Conservation (phyloP, 2,329 filamentous ascomycete genomes). For the Penicillium sp. region DNA sequence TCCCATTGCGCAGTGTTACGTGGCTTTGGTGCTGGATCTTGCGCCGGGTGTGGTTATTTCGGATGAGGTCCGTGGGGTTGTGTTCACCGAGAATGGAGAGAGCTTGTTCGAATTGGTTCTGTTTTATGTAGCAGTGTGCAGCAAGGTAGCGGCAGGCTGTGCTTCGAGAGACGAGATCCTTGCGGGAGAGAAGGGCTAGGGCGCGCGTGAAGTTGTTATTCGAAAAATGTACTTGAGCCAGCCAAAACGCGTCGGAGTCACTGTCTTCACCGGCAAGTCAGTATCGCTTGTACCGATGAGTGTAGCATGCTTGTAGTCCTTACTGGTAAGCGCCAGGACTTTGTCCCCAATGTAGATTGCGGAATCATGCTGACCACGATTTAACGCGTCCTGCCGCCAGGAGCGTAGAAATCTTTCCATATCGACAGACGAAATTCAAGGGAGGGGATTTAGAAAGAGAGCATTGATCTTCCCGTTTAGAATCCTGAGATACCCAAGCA, state of each 20-base stretch:
- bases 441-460: not conserved
- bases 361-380: conserved; percentile 93
- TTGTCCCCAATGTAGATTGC: conserved; percentile 98
- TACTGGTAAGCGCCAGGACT: conserved; percentile 87
- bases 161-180: conserved; percentile 77
- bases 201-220: conserved; percentile 93
- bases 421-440: conserved; percentile 5
- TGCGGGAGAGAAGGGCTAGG: conserved; percentile 77
- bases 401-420: conserved; percentile 94
- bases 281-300: not conserved
- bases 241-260: conserved; percentile 92
- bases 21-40: conserved; percentile 65
- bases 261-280: conserved; percentile 59
- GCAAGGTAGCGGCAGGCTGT: conserved; percentile 89
- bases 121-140: conserved; percentile 91
- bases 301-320: not conserved
- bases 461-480: conserved; percentile 8
- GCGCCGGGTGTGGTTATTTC: conserved; percentile 61
- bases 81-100: conserved; percentile 82
- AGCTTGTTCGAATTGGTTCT: conserved; percentile 85
- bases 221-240: conserved; percentile 96
- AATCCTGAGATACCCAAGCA: not conserved
- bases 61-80: conserved; percentile 86
- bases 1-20: conserved; percentile 48
- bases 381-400: conserved; percentile 92